Evolutionary conservation across 169 alveolate species (phyloP).

Genomic region (Plasmodium gallinaceum): DNA sequence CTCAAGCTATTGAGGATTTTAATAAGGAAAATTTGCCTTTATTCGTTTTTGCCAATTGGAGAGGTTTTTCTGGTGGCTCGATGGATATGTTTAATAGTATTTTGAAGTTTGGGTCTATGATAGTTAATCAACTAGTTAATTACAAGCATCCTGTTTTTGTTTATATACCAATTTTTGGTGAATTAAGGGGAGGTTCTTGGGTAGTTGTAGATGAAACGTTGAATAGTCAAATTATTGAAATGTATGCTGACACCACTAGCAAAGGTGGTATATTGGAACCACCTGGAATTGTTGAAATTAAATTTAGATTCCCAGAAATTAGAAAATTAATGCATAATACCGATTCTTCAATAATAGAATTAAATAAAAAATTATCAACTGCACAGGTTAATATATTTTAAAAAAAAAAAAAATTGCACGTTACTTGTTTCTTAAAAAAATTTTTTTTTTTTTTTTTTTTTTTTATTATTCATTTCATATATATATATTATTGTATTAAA

Average conservation of each 20-base stretch:
- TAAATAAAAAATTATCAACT: slow-evolving; percentile 52
- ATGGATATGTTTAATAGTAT: slow-evolving; percentile 88
- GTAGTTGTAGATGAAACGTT: slow-evolving; percentile 89
- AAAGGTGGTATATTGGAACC: slow-evolving; percentile 90
- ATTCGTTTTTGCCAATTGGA: slow-evolving; percentile 87
- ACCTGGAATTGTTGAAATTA: slow-evolving; percentile 87
- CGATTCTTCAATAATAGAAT: slow-evolving; percentile 77
- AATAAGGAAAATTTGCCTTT: slow-evolving; percentile 88
- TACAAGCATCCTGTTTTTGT: slow-evolving; percentile 88
- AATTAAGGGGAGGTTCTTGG: slow-evolving; percentile 91
- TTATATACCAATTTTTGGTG: slow-evolving; percentile 88
- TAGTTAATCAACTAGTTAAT: slow-evolving; percentile 88
- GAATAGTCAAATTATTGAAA: slow-evolving; percentile 88
- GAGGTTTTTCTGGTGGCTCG: slow-evolving; percentile 90
- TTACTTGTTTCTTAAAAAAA: not conserved
- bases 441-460: not conserved
- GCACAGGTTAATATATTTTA: slow-evolving; percentile 29
- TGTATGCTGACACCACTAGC: slow-evolving; percentile 88
- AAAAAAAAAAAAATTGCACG: slow-evolving; percentile 15
- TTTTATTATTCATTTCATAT: not conserved
- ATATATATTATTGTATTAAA: not conserved
- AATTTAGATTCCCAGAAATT: slow-evolving; percentile 81
- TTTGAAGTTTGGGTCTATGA: slow-evolving; percentile 87
- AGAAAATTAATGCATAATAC: slow-evolving; percentile 80
- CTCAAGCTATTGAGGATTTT: slow-evolving; percentile 90